A percentile compares a stretch with the other conserved stretches of the same genome.
phyloP scores from a whole-genome alignment of 371 early-diverging fungal genomes.

The Mortierella polycephala region DNA sequence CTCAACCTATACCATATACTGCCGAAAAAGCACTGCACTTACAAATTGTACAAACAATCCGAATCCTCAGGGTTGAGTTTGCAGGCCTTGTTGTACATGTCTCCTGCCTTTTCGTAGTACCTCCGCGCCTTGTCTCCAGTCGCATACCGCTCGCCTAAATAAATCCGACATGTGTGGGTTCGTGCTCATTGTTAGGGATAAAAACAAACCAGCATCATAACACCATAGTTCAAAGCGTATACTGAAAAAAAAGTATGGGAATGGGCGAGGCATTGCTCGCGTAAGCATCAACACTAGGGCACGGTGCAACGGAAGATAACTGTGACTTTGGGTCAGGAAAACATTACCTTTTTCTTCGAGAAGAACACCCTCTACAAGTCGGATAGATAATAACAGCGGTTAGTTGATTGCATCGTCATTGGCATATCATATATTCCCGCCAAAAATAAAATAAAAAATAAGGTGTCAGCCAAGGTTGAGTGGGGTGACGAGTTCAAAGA shows the following conservation, averaged over 20 bases:
- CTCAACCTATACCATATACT: neutral
- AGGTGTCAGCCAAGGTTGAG: no score
- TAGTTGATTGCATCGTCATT: neutral
- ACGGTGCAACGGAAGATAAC: neutral
- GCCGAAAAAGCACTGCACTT: constrained; percentile 10
- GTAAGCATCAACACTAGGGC: neutral
- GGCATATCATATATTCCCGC: neutral
- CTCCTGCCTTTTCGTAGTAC: constrained; percentile 72
- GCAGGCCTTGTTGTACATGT: constrained; percentile 72
- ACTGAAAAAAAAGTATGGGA: constrained; percentile 4
- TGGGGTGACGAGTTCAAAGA: no score
- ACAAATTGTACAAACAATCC: constrained; percentile 77
- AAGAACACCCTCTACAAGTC: constrained; percentile 63
- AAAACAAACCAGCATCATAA: no score
- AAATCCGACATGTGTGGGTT: no score
- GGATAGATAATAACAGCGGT: neutral
- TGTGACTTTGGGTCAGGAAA: neutral
- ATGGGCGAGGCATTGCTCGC: neutral
- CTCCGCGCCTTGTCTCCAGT: constrained; percentile 73
- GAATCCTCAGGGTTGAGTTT: constrained; percentile 65
- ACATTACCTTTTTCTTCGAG: constrained; percentile 67
- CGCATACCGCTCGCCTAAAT: constrained; percentile 71
- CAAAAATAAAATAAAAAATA: neutral
- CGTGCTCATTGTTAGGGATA: no score
- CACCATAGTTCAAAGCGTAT: no score